Base-by-base conservation (phyloP, 306 rosid species). In the Casuarina equisetifolia region DNA sequence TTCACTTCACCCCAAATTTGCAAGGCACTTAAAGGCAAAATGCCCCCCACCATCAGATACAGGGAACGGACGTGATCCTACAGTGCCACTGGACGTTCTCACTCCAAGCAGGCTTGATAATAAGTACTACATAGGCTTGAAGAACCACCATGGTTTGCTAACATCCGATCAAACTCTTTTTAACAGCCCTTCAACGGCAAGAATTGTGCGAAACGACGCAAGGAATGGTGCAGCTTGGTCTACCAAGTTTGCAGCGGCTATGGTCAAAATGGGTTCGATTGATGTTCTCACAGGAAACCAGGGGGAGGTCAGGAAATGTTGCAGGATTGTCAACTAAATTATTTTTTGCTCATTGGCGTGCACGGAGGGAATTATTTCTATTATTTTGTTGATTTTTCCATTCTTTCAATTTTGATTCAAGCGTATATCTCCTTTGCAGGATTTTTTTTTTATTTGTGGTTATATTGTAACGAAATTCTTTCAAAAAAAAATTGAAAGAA, bases 211-310 rank as follows among this genome's bases (percentile, higher is more conserved):
- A 40, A 17, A 74, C 45, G 42, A 54, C 20, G 68, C 69, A 9
- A 36, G 52, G 25, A 13, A 74, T 43, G 39, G 11, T 12, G 68
- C 40, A 11, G 68, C 51, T 53, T 74, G 68, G 77, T 51, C 67
- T 17, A 74, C 55, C 16, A 74, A 74, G 46, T 74, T 74, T 54
- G 77, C 69, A 36, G 68, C 39, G 8, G 69, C 77, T n/a, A 74
- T 74, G 77, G 77, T 74, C 45, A 74, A 74, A 55, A 74, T 54
- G 76, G 76, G 76, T 73, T 7, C 12, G 35, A 73, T 73, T 73
- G 52, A 74, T 42, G 50, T 54, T 42, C 51, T 74, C 46, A 55
- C 51, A 0, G 77, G 77, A 40, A 74, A 40, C 9, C 77, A 74
- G 68, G 52, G 77, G 8, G 77, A 55, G 68, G 58, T 74, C 36